Conservation (phyloP, 768 basidiomycete genomes). For the Panellus pusillus region DNA sequence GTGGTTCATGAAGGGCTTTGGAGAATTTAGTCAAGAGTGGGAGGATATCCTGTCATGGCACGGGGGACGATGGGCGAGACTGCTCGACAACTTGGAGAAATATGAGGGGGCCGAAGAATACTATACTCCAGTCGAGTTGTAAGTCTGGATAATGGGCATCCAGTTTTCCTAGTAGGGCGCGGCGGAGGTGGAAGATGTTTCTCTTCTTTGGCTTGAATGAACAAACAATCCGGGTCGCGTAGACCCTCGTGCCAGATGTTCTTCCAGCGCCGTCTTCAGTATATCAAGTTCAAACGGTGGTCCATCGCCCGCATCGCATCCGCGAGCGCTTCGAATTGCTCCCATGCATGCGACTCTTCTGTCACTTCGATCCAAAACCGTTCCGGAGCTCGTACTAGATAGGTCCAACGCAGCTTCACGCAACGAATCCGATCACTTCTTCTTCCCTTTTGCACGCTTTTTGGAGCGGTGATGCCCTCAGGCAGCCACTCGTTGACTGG, state of each 20-base stretch:
- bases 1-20: constrained; percentile 34
- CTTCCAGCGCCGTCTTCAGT: background rate
- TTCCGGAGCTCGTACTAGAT: too few species aligned
- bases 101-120: constrained; percentile 26
- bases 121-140: background rate
- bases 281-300: background rate
- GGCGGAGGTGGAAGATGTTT: background rate
- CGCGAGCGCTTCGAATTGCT: too few species aligned
- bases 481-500: constrained; percentile 53
- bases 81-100: constrained; percentile 31
- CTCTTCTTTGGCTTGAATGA: background rate
- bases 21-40: constrained; percentile 32
- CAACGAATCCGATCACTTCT: constrained; percentile 21
- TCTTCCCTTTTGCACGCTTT: constrained; percentile 42
- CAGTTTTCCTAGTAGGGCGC: too few species aligned
- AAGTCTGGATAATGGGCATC: too few species aligned
- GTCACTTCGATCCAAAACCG: too few species aligned
- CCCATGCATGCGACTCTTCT: too few species aligned
- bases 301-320: background rate
- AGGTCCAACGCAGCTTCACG: background rate
- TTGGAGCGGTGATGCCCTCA: constrained; percentile 44
- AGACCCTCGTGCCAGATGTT: background rate
- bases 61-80: constrained; percentile 37
- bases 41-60: constrained; percentile 35
- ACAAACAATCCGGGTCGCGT: background rate